A percentile compares a stretch with the other conserved stretches of the same genome.
Conservation (phyloP, 331 rosid species). For the Telfairia occidentalis region DNA sequence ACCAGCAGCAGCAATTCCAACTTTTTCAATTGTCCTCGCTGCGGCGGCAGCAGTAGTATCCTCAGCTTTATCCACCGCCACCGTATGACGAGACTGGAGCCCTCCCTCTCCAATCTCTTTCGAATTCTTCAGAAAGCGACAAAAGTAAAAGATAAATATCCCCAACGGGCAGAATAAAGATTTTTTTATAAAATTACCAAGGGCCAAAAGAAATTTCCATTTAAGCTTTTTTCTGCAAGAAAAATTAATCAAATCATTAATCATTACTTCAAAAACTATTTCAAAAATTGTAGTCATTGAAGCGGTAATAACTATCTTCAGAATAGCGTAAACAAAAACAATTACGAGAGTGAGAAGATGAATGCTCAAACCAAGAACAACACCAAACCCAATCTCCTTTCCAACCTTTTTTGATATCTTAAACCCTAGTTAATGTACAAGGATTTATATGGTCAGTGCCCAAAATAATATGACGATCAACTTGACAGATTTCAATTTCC, state of each 20-base stretch:
- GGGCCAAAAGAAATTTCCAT: background rate
- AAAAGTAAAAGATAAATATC: background rate
- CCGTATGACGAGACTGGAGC: background rate
- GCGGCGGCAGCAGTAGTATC: background rate
- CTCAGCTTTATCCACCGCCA: slow-evolving; percentile 12
- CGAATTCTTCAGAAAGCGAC: background rate
- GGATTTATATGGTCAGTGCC: background rate
- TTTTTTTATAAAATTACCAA: background rate
- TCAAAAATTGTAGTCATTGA: background rate
- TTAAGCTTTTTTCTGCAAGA: background rate
- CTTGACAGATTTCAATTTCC: background rate
- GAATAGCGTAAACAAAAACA: background rate
- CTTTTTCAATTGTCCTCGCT: background rate
- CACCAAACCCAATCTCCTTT: background rate
- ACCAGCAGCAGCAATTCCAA: background rate
- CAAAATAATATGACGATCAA: background rate
- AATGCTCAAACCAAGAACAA: background rate
- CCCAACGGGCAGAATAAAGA: background rate
- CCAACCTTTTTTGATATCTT: background rate
- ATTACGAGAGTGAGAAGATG: background rate
- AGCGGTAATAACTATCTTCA: background rate
- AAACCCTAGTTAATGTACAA: background rate
- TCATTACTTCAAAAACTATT: background rate
- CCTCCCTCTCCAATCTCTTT: background rate
- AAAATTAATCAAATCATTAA: background rate